Percentiles rank a stretch among this genome's conserved stretches.
phyloP scores from a whole-genome alignment of 2,329 filamentous ascomycete genomes.

The Monosporascus sp. region DNA sequence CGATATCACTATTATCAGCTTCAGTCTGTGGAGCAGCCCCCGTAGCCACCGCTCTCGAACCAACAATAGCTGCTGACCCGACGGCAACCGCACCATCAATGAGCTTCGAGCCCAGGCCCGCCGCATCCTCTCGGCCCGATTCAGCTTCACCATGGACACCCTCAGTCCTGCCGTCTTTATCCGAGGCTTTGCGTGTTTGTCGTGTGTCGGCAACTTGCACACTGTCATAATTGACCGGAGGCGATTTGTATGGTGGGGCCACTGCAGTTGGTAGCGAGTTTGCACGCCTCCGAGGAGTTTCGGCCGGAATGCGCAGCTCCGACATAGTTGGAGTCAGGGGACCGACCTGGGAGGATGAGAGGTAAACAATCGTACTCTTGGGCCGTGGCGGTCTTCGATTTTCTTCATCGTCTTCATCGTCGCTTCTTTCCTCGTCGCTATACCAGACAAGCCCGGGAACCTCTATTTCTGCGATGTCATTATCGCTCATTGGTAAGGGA shows the following conservation, averaged over 20 bases:
- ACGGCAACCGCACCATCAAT: constrained; percentile 7
- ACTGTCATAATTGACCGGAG: neutral
- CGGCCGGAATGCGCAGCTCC: constrained; percentile 19
- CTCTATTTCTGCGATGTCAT: constrained; percentile 76
- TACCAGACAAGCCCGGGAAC: constrained; percentile 62
- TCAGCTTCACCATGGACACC: neutral
- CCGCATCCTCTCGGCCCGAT: neutral
- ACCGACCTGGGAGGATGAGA: constrained; percentile 20
- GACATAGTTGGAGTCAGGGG: constrained; percentile 25
- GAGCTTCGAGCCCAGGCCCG: constrained; percentile 8
- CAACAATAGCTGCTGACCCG: constrained; percentile 7
- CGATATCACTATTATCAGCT: constrained; percentile 35
- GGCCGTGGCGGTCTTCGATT: constrained; percentile 32
- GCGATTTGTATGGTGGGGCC: constrained; percentile 11
- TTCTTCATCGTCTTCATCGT: constrained; percentile 30
- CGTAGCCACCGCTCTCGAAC: constrained; percentile 4
- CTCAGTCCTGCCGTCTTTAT: neutral
- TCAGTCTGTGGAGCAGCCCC: constrained; percentile 8
- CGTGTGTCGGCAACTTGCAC: neutral
- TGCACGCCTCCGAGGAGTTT: constrained; percentile 27
- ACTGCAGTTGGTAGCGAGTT: constrained; percentile 20
- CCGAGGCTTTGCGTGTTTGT: neutral
- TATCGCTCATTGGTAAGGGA: constrained; percentile 61
- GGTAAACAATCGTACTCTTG: constrained; percentile 39
- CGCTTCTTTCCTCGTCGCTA: constrained; percentile 56